Percentiles rank a stretch among this genome's conserved stretches.
Conservation (phyloP, 768 basidiomycete species). For the Boletus rufocinnamomeus region DNA sequence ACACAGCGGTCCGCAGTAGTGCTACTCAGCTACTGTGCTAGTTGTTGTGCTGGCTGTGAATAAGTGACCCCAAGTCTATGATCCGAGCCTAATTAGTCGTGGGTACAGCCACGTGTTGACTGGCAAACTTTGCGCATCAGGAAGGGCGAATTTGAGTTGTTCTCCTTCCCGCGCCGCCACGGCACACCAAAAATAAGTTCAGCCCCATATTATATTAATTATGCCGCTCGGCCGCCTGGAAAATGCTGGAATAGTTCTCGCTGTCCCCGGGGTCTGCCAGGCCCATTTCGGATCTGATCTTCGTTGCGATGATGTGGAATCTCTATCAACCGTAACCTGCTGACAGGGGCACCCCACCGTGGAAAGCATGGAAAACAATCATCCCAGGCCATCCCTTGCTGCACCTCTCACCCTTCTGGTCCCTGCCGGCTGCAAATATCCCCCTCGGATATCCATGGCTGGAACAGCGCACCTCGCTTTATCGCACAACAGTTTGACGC, state of each 20-base stretch:
- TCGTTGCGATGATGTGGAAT: constrained; percentile 29
- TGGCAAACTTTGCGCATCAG: not conserved
- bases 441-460: constrained; percentile 25
- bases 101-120: constrained; percentile 25
- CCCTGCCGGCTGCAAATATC: constrained; percentile 5
- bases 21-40: not conserved
- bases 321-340: constrained; percentile 12
- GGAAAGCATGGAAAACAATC: constrained; percentile 23
- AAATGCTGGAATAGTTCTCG: not conserved
- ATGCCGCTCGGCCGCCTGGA: constrained; percentile 5
- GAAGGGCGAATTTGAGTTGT: constrained; percentile 1
- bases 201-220: not conserved
- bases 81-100: constrained; percentile 3
- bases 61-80: not conserved
- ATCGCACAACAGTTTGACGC: not conserved
- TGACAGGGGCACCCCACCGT: constrained; percentile 34
- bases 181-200: constrained; percentile 7
- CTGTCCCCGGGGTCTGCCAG: constrained; percentile 24
- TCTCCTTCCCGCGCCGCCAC: not conserved
- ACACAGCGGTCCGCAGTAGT: not conserved
- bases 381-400: constrained; percentile 23
- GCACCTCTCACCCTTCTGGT: constrained; percentile 17
- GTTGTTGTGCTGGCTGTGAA: constrained; percentile 3
- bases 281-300: constrained; percentile 24
- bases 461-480: not conserved